These are phyloP conservation scores for Sisymbrium altissimum DNA, from an alignment of 345 rosid species.

Conservation along the genomic window DNA sequence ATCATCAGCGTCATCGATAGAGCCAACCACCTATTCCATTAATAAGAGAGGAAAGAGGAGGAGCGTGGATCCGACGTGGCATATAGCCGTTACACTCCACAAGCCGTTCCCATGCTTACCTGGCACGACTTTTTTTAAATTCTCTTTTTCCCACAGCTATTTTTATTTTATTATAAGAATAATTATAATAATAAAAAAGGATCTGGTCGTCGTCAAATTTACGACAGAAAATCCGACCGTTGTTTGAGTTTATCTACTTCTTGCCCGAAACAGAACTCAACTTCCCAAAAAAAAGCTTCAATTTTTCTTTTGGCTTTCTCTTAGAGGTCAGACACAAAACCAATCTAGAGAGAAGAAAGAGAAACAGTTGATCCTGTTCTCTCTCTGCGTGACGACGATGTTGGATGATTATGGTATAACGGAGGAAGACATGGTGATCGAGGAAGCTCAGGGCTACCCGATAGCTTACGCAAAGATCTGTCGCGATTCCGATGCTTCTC, in stretches of 20 bases:
- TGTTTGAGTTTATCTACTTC: slow-evolving; percentile 32
- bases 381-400: slow-evolving; percentile 35
- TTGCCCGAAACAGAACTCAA: slow-evolving; percentile 33
- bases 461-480: slow-evolving; percentile 71
- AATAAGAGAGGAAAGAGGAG: background rate
- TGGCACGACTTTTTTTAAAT: slow-evolving; percentile 16
- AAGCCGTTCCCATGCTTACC: slow-evolving; percentile 23
- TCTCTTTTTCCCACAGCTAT: background rate
- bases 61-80: slow-evolving; percentile 40
- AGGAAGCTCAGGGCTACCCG: slow-evolving; percentile 74
- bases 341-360: background rate
- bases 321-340: background rate
- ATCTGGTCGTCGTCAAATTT: background rate
- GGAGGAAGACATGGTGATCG: slow-evolving; percentile 57
- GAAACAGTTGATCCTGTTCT: background rate
- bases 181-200: background rate
- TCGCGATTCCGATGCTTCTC: slow-evolving; percentile 39
- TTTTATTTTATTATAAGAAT: background rate
- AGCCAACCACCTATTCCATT: background rate
- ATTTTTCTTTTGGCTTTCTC: background rate
- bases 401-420: slow-evolving; percentile 38
- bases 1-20: background rate
- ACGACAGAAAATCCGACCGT: slow-evolving; percentile 35
- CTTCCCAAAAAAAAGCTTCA: background rate
- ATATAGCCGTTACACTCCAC: slow-evolving; percentile 33